phyloP scores from a whole-genome alignment of 257 asterid species.

The Penstemon barbatus region DNA sequence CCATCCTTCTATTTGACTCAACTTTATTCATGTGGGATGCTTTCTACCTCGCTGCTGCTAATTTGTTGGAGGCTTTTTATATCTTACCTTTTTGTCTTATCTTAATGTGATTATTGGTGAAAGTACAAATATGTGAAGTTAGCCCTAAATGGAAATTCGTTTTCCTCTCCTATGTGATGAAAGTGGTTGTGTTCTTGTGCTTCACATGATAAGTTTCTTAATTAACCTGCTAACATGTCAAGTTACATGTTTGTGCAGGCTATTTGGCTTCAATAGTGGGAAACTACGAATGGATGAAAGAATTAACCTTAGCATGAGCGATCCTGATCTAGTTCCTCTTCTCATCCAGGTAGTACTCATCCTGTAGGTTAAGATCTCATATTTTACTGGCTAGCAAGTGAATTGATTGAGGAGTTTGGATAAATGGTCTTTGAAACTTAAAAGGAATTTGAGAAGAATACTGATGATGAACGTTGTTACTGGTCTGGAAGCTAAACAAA shows the following conservation, averaged over 20 bases:
- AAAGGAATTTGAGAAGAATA: neutral
- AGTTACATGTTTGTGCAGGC: conserved; percentile 48
- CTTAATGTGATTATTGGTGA: conserved; percentile 6
- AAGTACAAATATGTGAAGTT: conserved; percentile 8
- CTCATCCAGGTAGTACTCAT: conserved; percentile 71
- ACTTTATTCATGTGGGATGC: neutral
- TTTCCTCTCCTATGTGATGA: neutral
- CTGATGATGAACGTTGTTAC: neutral
- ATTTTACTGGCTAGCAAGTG: conserved; percentile 3
- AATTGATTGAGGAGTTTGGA: neutral
- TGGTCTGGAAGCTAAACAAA: neutral
- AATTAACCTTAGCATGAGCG: conserved; percentile 94
- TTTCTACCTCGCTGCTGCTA: neutral
- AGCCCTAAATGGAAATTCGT: neutral
- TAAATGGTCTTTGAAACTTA: conserved; percentile 3
- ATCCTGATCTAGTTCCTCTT: conserved; percentile 94
- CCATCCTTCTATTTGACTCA: conserved; percentile 14
- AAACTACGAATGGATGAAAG: conserved; percentile 91
- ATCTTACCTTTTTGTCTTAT: neutral
- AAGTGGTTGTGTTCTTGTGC: conserved; percentile 6
- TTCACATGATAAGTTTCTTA: neutral
- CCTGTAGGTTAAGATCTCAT: conserved; percentile 20
- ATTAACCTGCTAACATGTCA: neutral
- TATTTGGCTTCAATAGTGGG: conserved; percentile 78
- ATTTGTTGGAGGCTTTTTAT: neutral